A percentile compares a stretch with the other conserved stretches of the same genome.
Evolutionary conservation across 129 eudicot genomes (phyloP).

Genomic region (Helianthus annuus): DNA sequence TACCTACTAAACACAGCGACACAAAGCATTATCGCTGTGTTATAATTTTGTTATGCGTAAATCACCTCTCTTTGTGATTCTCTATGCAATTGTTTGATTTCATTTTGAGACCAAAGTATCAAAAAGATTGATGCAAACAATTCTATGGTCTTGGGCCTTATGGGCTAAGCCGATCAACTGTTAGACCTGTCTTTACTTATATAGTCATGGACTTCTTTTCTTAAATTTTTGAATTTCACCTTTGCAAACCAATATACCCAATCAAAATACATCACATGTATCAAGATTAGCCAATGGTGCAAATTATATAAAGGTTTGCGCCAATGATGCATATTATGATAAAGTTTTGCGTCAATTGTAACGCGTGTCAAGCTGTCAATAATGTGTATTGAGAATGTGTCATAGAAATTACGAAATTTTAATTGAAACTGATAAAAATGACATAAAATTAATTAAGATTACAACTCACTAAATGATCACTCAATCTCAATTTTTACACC

Average conservation of each 20-base stretch:
- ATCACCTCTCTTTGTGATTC: constrained; percentile 12
- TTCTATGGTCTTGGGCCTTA: background rate
- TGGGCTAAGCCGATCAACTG: background rate
- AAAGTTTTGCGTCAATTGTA: background rate
- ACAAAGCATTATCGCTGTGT: background rate
- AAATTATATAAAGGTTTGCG: background rate
- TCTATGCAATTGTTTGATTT: constrained; percentile 4
- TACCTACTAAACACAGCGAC: background rate
- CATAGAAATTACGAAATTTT: background rate
- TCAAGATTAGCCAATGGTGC: background rate
- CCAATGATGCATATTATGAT: background rate
- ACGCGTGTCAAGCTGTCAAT: too few relatives aligned
- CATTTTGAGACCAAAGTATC: background rate
- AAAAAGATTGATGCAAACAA: background rate
- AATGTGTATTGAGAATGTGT: background rate
- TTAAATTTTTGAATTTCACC: background rate
- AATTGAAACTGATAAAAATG: background rate
- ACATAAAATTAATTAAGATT: background rate
- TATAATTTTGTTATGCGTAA: background rate
- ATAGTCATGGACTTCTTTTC: background rate
- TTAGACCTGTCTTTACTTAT: background rate
- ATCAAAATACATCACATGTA: background rate
- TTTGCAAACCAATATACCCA: background rate
- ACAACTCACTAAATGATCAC: background rate
- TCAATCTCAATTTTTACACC: constrained; percentile 50